phyloP scores from a whole-genome alignment of 441 rosid genomes.

The Populus tomentosa region DNA sequence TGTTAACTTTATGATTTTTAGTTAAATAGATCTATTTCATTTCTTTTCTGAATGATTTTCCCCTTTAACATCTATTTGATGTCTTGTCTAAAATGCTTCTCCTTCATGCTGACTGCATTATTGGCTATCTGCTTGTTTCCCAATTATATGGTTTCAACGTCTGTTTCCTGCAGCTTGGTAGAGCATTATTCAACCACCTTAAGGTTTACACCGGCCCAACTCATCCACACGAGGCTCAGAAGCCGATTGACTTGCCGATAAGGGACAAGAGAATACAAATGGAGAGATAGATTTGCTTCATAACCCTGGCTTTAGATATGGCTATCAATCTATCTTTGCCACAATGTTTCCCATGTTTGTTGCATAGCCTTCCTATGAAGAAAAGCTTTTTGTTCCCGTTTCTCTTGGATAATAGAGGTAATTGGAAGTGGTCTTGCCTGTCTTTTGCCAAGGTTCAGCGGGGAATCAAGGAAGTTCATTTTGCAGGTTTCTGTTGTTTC shows the following conservation, averaged over 20 bases:
- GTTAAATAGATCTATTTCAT: not conserved
- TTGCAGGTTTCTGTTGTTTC: conserved; percentile 12
- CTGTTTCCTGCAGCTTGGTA: conserved; percentile 70
- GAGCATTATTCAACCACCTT: conserved; percentile 83
- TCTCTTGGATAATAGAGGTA: conserved; percentile 16
- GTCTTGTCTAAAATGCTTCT: not conserved
- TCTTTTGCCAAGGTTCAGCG: conserved; percentile 9
- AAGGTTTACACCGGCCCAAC: conserved; percentile 91
- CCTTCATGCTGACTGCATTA: not conserved
- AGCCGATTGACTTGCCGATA: conserved; percentile 76
- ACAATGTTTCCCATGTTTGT: not conserved
- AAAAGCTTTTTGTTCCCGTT: conserved; percentile 8
- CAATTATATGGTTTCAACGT: not conserved
- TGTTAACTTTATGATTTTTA: too few species aligned
- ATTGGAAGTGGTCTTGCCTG: not conserved
- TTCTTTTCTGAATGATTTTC: not conserved
- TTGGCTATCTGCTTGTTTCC: not conserved
- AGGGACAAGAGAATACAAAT: conserved; percentile 81
- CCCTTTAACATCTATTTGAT: not conserved
- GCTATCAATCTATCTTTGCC: conserved; percentile 11
- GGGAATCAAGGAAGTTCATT: conserved; percentile 7
- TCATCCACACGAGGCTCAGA: conserved; percentile 93
- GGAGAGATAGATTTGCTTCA: conserved; percentile 29
- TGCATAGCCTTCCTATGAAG: not conserved
- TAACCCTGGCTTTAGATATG: conserved; percentile 8